Base-by-base conservation (phyloP, 108 stramenopile species). In the Conticribra weissflogii region DNA sequence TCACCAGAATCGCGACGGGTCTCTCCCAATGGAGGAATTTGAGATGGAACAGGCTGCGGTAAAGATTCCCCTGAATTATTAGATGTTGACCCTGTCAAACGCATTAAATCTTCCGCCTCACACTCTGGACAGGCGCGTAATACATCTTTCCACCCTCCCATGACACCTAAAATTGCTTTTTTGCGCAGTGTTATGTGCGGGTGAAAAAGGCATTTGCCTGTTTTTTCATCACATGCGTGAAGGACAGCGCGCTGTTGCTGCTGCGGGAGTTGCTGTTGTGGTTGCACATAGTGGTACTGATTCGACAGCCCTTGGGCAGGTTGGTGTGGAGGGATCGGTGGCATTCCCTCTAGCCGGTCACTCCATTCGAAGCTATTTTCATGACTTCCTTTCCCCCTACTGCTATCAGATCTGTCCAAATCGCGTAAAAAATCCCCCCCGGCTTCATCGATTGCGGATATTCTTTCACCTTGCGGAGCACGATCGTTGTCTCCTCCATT, bases 121-220 rank as follows among this genome's bases (percentile, higher is more conserved):
- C 72, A 74, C 55, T 74, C 72, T 0, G 72, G 72, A 58, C 72
- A 74, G 18, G 54, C 45, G 25, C 63, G 56, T 33, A 65, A n/a
- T 2, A 74, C 72, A 41, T 74, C 72, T 18, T 64, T 63, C 72
- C 72, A 74, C 14, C 72, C 72, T 24, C 72, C 72, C 57, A 74
- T 48, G 45, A 74, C 60, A 32, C 72, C 72, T 7, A 74, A 55
- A 4, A 74, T 65, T 9, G 72, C 72, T 58, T 74, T 74, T 52
- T 65, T 74, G 0, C 72, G 63, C 24, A 74, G 25, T n/a, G 33
- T 52, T 19, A 74, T 57, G 30, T 65, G 63, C 1, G 72, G 72
- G 45, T 74, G 72, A 41, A 74, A 74, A 14, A 74, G 64, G 36
- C 72, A 74, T 50, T 58, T 63, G n/a, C 72, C 72, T 12, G 66